Base-by-base conservation (phyloP, 352 stramenopile genomes). In the Albugo laibachii region DNA sequence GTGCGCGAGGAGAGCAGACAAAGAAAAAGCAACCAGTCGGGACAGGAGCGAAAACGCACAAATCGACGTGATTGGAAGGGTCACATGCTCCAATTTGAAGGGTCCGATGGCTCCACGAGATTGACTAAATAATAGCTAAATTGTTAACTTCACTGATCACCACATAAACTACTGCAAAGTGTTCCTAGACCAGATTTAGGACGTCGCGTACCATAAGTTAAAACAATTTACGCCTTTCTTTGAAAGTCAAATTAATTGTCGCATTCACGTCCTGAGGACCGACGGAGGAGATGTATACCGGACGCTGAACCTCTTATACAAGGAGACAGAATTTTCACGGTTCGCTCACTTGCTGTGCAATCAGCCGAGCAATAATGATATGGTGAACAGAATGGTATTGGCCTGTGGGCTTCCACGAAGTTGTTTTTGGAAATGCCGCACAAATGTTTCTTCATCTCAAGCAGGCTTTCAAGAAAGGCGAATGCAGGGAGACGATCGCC, bases 401-500 rank as follows among this genome's bases (percentile, higher is more conserved):
- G 38, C 3, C 3, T 8, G 3, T 24, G n/a, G n/a, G 13, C 40
- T 53, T 19, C 11, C 40, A 5, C 40, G 48, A 11, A 53, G 19
- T n/a, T n/a, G n/a, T n/a, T 16, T 53, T 53, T 36, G 43, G 48
- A 35, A 43, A n/a, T n/a, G n/a, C n/a, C n/a, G n/a, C n/a, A n/a
- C n/a, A n/a, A n/a, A n/a, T n/a, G n/a, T n/a, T 2, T 18, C 5
- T 51, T 46, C 21, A 35, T 56, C 1, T 13, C 50, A 6, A 50
- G 45, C 36, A n/a, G 50, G 1, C 49, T 49, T 31, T 35, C 50
- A 6, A 56, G 15, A 1, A 31, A 41, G 5, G 19, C 13, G 6
- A 56, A 56, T 35, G 13, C 42, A 11, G 11, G 47, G 12, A 34
- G 44, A n/a, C 16, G 15, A 31, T 45, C 50, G 14, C 50, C 50